Base-by-base conservation (phyloP, 352 stramenopile species). In the Phytopythium delawarense region DNA sequence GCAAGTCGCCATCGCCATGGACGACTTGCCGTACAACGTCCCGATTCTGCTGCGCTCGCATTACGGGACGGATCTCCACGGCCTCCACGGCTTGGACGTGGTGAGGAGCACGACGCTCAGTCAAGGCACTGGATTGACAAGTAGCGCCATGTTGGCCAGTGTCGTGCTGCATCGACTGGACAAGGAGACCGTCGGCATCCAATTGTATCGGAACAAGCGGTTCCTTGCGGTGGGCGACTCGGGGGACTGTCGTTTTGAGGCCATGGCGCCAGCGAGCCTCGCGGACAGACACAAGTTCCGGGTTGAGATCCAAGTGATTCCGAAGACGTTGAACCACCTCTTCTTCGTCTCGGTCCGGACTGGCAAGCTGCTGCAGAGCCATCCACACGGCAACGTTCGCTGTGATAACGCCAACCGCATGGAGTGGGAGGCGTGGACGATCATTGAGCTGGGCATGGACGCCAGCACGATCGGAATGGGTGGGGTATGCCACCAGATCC, bases 341-440 rank as follows among this genome's bases (percentile, higher is more conserved):
- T 70, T 69, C 59, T 77, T 77, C 44, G 66, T 76, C 21, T 79
- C 69, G 15, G 65, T 56, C 50, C 58, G 67, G 53, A 73, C 59
- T 35, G 66, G 69, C 4, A 70, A 67, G n/a, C 57, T 67, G 12
- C 66, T 77, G 2, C 61, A 77, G 25, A 75, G 52, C 35, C 51
- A 70, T 23, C 39, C 64, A 12, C 61, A 63, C 7, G 25, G 46
- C 16, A 51, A 61, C 30, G 69, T 61, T 23, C 66, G 68, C 32
- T 77, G 72, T 23, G 52, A 39, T 1, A 73, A 75, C 40, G 9
- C 64, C 16, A 71, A 70, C 16, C 63, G 64, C 25, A 16, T 55
- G 18, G 13, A 18, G 8, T 67, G 61, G 39, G 63, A 74, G 50
- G 69, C 54, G 0, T 79, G 72, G 66, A 37, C 48, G 5, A 68